Conservation (phyloP, 2,329 filamentous ascomycete species). For the Mycogone perniciosa region DNA sequence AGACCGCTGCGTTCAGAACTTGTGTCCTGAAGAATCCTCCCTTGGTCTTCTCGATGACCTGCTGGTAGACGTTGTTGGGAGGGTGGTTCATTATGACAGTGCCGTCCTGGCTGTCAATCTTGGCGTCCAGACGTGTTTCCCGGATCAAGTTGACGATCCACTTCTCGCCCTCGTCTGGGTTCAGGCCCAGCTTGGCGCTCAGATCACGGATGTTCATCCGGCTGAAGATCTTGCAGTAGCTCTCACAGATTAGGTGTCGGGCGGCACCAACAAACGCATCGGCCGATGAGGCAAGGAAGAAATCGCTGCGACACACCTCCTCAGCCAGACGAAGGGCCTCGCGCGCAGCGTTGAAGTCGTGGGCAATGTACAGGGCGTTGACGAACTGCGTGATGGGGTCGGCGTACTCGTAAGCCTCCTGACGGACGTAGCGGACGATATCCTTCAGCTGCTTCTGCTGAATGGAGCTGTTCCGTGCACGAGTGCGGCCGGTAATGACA, state of each 20-base stretch:
- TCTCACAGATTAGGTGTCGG: constrained; percentile 94
- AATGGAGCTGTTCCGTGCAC: constrained; percentile 70
- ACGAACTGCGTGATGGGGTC: constrained; percentile 96
- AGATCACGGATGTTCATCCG: constrained; percentile 97
- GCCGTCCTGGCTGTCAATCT: constrained; percentile 98
- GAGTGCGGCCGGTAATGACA: constrained; percentile 86
- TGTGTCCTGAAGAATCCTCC: constrained; percentile 98
- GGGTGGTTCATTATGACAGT: constrained; percentile 99
- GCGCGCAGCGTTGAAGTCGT: constrained; percentile 82
- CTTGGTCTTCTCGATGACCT: constrained; percentile 98
- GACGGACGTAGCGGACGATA: constrained; percentile 86
- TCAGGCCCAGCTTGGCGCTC: constrained; percentile 82
- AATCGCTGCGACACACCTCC: constrained; percentile 85
- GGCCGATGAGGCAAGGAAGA: constrained; percentile 82
- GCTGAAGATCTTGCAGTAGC: constrained; percentile 99
- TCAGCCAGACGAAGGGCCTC: constrained; percentile 86
- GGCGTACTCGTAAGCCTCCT: constrained; percentile 95
- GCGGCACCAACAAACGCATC: constrained; percentile 92
- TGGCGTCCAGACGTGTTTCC: constrained; percentile 93
- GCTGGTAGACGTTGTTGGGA: constrained; percentile 96
- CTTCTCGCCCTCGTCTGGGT: constrained; percentile 95
- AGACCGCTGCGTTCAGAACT: constrained; percentile 68
- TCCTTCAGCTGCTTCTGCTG: constrained; percentile 99
- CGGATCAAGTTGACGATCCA: constrained; percentile 99
- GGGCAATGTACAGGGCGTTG: constrained; percentile 85